Conservation (phyloP, 1,284 basidiomycete species). For the Wolfiporia cocos region DNA sequence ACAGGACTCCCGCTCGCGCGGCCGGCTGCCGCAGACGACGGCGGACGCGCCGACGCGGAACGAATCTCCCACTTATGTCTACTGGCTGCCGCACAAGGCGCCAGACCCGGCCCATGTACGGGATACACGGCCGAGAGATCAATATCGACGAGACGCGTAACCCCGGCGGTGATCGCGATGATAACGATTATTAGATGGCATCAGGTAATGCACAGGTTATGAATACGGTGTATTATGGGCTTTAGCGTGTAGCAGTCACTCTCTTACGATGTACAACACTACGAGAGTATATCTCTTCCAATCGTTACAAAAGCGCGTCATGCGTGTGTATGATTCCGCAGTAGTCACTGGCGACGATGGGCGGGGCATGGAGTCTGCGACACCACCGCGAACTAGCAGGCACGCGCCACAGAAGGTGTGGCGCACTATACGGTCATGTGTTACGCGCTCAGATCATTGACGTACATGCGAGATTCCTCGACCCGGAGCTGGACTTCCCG, state of each 20-base stretch:
- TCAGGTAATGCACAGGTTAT: too few species aligned
- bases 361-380: too few species aligned
- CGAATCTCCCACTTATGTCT: slow-evolving; percentile 29
- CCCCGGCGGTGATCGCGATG: slow-evolving; percentile 37
- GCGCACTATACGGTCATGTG: slow-evolving; percentile 2
- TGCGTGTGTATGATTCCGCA: too few species aligned
- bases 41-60: slow-evolving; percentile 22
- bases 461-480: too few species aligned
- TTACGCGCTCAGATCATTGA: slow-evolving; percentile 1
- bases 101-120: slow-evolving; percentile 30
- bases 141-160: slow-evolving; percentile 36
- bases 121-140: slow-evolving; percentile 24
- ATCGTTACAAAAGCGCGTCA: too few species aligned
- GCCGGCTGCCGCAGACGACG: slow-evolving; percentile 9
- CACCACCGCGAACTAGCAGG: too few species aligned
- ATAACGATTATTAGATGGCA: slow-evolving; percentile 12
- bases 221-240: slow-evolving; percentile 8
- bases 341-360: too few species aligned
- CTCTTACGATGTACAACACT: slow-evolving; percentile 9
- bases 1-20: slow-evolving; percentile 2
- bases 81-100: slow-evolving; percentile 28
- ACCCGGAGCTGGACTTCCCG: too few species aligned
- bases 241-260: slow-evolving; percentile 3
- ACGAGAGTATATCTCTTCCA: slow-evolving; percentile 1
- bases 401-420: slow-evolving; percentile 1